Base-by-base conservation (phyloP, 257 asterid genomes). In the Jaltomata sinuosa region DNA sequence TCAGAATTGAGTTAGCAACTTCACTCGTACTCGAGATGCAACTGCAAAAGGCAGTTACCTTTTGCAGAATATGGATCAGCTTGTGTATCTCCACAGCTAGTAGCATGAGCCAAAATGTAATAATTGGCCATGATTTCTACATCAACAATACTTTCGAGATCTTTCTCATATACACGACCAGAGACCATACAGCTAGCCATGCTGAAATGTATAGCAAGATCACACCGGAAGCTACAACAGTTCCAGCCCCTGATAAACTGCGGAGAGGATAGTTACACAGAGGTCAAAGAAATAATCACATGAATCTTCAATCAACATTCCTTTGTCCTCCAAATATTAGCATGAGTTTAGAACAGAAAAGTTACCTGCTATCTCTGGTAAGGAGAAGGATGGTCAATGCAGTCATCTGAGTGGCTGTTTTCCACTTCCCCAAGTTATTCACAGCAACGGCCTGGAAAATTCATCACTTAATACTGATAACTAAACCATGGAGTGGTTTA, bases 331-430 rank as follows among this genome's bases (percentile, higher is more conserved):
- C 29, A 16, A 77, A 49, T 21, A 77, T 29, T 77, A 49, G 65
- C 8, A 25, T 68, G 47, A 74, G 31, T 53, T 22, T 59, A 49
- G 80, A 64, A 15, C 25, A 74, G 29, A 45, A 6, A 79, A 78
- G 83, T 54, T 29, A 93, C 99, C 98, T 93, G 96, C 92, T 87
- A 71, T 94, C 98, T 87, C 98, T 92, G 76, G 97, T 84, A 64
- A 97, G 98, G 85, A 96, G 91, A 82, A 96, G 94, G 84, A 94
- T 88, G 80, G 97, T 94, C 89, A 96, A 83, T 59, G 99, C 93
- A 82, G 71, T 90, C 99, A 96, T 96, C 94, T 96, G 99, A 22
- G 98, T 87, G 77, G 99, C 99, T 52, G 99, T 94, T 90, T 96
- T 96, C 99, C 99, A 96, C 88, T 96, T 96, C 38, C 99, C 99